Percentiles rank a stretch among this genome's conserved stretches.
These are phyloP conservation scores for Tetrahymena borealis DNA, from an alignment of 73 alveolate genomes.

Conservation along the genomic window DNA sequence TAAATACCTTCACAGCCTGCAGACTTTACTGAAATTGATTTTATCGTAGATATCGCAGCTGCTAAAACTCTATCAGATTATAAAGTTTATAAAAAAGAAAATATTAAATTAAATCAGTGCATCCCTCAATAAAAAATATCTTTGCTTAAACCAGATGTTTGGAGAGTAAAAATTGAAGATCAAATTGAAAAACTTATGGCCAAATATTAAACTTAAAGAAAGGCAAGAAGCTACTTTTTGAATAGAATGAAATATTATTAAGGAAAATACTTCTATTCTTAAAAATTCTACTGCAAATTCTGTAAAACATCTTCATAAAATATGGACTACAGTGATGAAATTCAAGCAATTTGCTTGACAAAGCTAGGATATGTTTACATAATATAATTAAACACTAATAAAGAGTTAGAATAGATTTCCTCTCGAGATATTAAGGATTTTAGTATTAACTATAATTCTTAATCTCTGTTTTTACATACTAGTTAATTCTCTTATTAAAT, in stretches of 20 bases:
- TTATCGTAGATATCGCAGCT: neutral
- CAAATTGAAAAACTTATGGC: neutral
- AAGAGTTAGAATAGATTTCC: neutral
- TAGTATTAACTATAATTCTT: neutral
- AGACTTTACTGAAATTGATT: neutral
- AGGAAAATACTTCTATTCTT: neutral
- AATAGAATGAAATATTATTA: neutral
- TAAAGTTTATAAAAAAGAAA: neutral
- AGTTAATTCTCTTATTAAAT: neutral
- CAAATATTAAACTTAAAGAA: neutral
- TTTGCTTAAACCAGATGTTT: neutral
- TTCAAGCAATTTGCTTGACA: neutral
- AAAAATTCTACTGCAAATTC: neutral
- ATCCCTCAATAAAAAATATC: neutral
- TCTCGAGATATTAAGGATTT: neutral
- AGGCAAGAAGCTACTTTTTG: neutral
- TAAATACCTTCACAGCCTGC: too few species aligned
- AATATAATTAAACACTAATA: neutral
- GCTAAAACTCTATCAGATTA: neutral
- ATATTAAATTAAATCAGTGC: neutral
- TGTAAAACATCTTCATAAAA: neutral
- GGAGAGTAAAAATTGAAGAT: neutral
- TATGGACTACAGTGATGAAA: neutral
- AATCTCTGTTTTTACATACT: neutral
- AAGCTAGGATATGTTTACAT: neutral